Evolutionary conservation across 495 filamentous ascomycete species (phyloP), one percentile per base, ranked within the genome.

Genomic region (Trichoderma orchidacearum): DNA sequence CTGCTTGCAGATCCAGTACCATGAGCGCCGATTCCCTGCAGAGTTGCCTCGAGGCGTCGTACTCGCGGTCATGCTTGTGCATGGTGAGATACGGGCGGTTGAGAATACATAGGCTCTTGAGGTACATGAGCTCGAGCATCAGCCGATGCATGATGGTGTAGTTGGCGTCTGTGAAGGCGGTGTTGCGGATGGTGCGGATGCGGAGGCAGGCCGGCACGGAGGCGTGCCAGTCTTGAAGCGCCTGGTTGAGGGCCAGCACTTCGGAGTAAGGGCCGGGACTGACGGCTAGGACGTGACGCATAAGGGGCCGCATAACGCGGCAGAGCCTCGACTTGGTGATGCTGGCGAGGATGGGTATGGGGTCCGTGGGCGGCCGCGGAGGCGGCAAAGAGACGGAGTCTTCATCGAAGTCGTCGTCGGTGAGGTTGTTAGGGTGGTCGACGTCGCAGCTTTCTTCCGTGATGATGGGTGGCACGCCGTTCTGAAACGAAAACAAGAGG

Each of bases 381-480:
- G 64, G 56, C 18, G 74, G 75, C 25, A 77, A 59, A 13, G 59
- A 61, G 48, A 64, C 60, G 18, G 65, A 63, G 30, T 71, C 66
- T 34, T 74, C 68, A 41, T 72, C 66, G 53, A 79, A 73, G 51
- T 80, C 77, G 9, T 68, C 62, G 54, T 80, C 76, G 31, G 64
- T 63, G 0, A 75, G 60, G 56, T 79, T 80, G 8, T 63, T 55
- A 4, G 76, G 75, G 13, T 60, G 57, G 29, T 65, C 63, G 1
- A 74, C 77, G 56, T 79, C 76, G 53, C 68, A 77, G 27, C 72
- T 67, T 25, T 71, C 67, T 11, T 70, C 60, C 1, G 68, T 64
- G 34, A 77, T 67, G 32, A 73, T 69, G 1, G 69, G 65, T 8
- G 77, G 78, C 59, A 80, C 63, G 12, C 77, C 77, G 56, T 74